A percentile compares a stretch with the other conserved stretches of the same genome.
phyloP scores from a whole-genome alignment of 257 asterid species.

The Cordia subcordata region DNA sequence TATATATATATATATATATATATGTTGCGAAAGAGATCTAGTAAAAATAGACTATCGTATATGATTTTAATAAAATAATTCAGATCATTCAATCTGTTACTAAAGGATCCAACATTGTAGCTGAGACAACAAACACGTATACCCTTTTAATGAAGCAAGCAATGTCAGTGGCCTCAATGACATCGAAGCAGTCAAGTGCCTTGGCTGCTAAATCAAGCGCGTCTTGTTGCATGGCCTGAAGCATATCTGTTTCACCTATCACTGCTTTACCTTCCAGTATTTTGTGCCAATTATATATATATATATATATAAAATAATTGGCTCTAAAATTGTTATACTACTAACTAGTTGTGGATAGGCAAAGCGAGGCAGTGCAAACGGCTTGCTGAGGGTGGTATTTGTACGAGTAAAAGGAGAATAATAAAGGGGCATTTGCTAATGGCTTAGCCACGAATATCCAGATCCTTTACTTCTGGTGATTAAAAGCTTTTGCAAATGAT shows the following conservation, averaged over 20 bases:
- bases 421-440: slow-evolving; percentile 7
- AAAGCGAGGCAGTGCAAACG: neutral
- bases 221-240: slow-evolving; percentile 55
- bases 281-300: neutral
- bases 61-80: too few relatives aligned
- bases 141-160: slow-evolving; percentile 80
- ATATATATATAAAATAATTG: neutral
- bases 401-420: slow-evolving; percentile 3
- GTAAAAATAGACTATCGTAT: too few relatives aligned
- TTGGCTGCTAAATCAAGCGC: slow-evolving; percentile 81
- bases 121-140: neutral
- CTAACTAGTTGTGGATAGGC: neutral
- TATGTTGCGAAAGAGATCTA: neutral
- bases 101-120: too few relatives aligned
- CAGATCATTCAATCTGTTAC: too few relatives aligned
- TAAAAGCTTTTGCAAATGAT: slow-evolving; percentile 17
- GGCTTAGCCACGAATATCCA: slow-evolving; percentile 18
- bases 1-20: too few relatives aligned
- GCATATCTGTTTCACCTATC: slow-evolving; percentile 79
- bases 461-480: slow-evolving; percentile 50
- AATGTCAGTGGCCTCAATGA: slow-evolving; percentile 71
- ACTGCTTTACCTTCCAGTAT: slow-evolving; percentile 92
- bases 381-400: slow-evolving; percentile 18
- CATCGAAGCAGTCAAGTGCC: slow-evolving; percentile 86
- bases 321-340: neutral